Evolutionary conservation across 495 filamentous ascomycete species (phyloP).

Genomic region (Elasticomyces elasticus): DNA sequence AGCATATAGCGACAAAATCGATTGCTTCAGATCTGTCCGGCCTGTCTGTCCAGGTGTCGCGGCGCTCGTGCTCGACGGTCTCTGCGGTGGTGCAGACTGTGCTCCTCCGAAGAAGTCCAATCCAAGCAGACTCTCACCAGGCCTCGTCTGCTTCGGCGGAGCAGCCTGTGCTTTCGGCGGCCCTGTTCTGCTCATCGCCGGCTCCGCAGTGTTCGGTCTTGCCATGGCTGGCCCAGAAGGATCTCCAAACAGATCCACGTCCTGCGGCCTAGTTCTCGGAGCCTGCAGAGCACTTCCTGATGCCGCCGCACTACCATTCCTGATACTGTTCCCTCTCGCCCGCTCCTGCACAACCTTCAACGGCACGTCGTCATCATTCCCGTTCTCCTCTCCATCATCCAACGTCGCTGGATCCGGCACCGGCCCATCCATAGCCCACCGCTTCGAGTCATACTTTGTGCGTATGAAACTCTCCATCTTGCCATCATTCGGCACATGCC

Average conservation of each 20-base stretch:
- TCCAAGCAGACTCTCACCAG: constrained; percentile 77
- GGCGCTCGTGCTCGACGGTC: constrained; percentile 58
- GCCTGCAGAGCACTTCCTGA: neutral
- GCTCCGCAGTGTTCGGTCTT: constrained; percentile 58
- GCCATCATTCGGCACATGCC: constrained; percentile 63
- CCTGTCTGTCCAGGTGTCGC: constrained; percentile 52
- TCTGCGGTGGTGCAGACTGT: constrained; percentile 49
- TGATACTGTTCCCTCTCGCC: constrained; percentile 37
- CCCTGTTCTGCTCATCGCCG: constrained; percentile 38
- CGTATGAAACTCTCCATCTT: constrained; percentile 99
- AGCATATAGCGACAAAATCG: constrained; percentile 89
- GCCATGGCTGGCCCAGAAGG: constrained; percentile 47
- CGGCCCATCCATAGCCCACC: constrained; percentile 95
- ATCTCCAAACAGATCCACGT: constrained; percentile 56
- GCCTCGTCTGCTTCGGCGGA: constrained; percentile 55
- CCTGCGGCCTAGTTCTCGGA: constrained; percentile 9
- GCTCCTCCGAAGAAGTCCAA: constrained; percentile 82
- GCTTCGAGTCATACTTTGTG: constrained; percentile 95
- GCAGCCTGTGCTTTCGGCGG: constrained; percentile 57
- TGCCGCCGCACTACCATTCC: neutral
- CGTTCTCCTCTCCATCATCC: constrained; percentile 42
- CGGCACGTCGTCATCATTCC: constrained; percentile 79
- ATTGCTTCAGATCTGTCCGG: constrained; percentile 90
- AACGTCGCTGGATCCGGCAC: constrained; percentile 88
- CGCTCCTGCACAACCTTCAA: constrained; percentile 65